phyloP scores from a whole-genome alignment of 1,284 basidiomycete genomes.

The Cutaneotrichosporon spelunceum region DNA sequence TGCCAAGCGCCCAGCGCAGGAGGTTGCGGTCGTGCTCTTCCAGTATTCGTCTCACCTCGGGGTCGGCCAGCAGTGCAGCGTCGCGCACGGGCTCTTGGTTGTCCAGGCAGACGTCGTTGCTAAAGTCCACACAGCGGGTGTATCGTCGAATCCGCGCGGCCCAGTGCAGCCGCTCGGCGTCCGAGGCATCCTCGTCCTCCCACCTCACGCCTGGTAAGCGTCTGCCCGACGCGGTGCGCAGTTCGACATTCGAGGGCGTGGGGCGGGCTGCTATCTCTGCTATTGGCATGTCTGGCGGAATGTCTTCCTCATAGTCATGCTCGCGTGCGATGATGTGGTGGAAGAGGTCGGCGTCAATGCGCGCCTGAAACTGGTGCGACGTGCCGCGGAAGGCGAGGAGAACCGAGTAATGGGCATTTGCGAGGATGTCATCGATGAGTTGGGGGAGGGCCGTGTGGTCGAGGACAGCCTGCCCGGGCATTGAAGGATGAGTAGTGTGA shows the following conservation, averaged over 20 bases:
- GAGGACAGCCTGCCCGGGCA: slow-evolving; percentile 7
- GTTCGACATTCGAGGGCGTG: neutral
- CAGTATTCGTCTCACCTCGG: neutral
- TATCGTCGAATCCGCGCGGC: slow-evolving; percentile 1
- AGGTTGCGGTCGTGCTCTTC: slow-evolving; percentile 11
- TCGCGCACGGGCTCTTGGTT: slow-evolving; percentile 5
- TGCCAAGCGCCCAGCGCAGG: slow-evolving; percentile 4
- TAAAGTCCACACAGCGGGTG: slow-evolving; percentile 3
- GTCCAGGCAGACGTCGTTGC: slow-evolving; percentile 9
- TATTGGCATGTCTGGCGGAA: slow-evolving; percentile 7
- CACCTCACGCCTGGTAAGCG: slow-evolving; percentile 5
- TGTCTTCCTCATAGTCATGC: slow-evolving; percentile 6
- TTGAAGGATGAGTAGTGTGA: neutral
- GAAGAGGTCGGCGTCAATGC: slow-evolving; percentile 12
- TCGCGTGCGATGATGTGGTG: slow-evolving; percentile 6
- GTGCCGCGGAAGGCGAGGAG: slow-evolving; percentile 13
- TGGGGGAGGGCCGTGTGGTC: slow-evolving; percentile 9
- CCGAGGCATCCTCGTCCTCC: slow-evolving; percentile 3
- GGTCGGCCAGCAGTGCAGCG: neutral
- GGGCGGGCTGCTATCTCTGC: slow-evolving; percentile 6
- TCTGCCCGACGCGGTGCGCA: neutral
- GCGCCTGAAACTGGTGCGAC: neutral
- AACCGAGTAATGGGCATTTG: neutral
- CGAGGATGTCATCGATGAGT: slow-evolving; percentile 9
- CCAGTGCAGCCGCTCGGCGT: slow-evolving; percentile 7